Percentiles rank a stretch among this genome's conserved stretches.
These are phyloP conservation scores for Clitocybe nebularis DNA, from an alignment of 1,284 basidiomycete genomes.

Conservation along the genomic window DNA sequence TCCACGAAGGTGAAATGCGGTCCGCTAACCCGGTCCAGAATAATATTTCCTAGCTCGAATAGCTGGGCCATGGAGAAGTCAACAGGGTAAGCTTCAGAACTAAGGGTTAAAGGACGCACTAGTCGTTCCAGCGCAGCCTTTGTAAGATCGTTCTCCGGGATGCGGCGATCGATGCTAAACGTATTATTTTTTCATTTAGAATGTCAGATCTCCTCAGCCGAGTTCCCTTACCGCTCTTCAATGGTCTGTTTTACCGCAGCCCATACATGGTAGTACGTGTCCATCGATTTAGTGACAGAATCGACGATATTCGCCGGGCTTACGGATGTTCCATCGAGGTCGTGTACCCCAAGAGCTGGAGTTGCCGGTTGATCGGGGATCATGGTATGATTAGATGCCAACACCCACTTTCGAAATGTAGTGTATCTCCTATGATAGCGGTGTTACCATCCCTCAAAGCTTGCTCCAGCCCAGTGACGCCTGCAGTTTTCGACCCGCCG, in stretches of 20 bases:
- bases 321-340: slow-evolving; percentile 34
- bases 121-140: slow-evolving; percentile 19
- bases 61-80: no score
- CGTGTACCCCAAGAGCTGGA: slow-evolving; percentile 34
- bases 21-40: slow-evolving; percentile 39
- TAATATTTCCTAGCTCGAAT: slow-evolving; percentile 42
- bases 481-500: background rate
- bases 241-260: slow-evolving; percentile 36
- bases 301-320: slow-evolving; percentile 24
- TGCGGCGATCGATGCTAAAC: slow-evolving; percentile 11
- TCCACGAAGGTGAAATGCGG: slow-evolving; percentile 52
- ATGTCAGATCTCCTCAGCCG: slow-evolving; percentile 2
- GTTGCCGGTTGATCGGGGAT: background rate
- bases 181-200: slow-evolving; percentile 6
- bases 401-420: slow-evolving; percentile 36
- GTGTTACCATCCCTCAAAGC: slow-evolving; percentile 14
- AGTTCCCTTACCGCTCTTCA: slow-evolving; percentile 25
- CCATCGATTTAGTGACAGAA: slow-evolving; percentile 13
- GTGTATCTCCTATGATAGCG: slow-evolving; percentile 22
- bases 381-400: slow-evolving; percentile 1
- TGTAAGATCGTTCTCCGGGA: slow-evolving; percentile 9
- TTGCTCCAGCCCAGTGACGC: slow-evolving; percentile 8
- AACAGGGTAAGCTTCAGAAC: no score
- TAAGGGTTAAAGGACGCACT: slow-evolving; percentile 14
- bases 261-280: slow-evolving; percentile 40